phyloP scores from a whole-genome alignment of 257 asterid genomes.

The Coffea eugenioides region DNA sequence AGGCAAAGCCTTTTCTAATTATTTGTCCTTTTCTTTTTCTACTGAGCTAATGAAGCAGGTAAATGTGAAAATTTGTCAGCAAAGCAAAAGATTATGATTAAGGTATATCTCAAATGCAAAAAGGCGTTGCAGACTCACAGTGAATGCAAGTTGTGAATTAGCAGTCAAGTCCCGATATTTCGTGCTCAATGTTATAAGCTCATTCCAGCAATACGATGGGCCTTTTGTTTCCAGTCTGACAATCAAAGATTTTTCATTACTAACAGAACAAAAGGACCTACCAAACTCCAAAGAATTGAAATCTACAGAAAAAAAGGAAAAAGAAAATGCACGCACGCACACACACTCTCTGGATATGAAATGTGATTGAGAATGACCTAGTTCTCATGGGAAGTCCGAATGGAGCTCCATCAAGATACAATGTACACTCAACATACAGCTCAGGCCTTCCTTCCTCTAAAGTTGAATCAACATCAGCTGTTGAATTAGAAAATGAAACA shows the following conservation, averaged over 20 bases:
- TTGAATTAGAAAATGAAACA: constrained; percentile 17
- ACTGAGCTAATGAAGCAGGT: too few species aligned
- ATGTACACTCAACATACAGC: constrained; percentile 74
- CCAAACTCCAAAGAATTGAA: not conserved
- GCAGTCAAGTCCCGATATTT: constrained; percentile 92
- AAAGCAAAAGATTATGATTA: too few species aligned
- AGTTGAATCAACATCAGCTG: constrained; percentile 57
- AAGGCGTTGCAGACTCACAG: constrained; percentile 44
- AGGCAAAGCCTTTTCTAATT: not conserved
- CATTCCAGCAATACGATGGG: constrained; percentile 88
- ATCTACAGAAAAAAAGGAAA: not conserved
- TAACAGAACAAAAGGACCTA: constrained; percentile 2
- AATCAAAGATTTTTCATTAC: constrained; percentile 13
- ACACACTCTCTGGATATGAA: too few species aligned
- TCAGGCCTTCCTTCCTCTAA: constrained; percentile 76
- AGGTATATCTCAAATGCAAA: too few species aligned
- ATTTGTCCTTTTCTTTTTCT: too few species aligned
- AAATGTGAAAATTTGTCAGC: too few species aligned
- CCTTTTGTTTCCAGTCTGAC: constrained; percentile 81
- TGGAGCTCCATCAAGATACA: constrained; percentile 92
- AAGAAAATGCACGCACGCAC: not conserved
- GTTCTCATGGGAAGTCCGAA: constrained; percentile 97
- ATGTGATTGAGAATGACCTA: constrained; percentile 41
- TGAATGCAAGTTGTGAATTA: constrained; percentile 78
- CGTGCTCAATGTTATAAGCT: constrained; percentile 87